Percentiles rank a stretch among this genome's conserved stretches.
These are phyloP conservation scores for Trichoderma guizhouense DNA, from an alignment of 2,329 filamentous ascomycete species.

Conservation along the genomic window DNA sequence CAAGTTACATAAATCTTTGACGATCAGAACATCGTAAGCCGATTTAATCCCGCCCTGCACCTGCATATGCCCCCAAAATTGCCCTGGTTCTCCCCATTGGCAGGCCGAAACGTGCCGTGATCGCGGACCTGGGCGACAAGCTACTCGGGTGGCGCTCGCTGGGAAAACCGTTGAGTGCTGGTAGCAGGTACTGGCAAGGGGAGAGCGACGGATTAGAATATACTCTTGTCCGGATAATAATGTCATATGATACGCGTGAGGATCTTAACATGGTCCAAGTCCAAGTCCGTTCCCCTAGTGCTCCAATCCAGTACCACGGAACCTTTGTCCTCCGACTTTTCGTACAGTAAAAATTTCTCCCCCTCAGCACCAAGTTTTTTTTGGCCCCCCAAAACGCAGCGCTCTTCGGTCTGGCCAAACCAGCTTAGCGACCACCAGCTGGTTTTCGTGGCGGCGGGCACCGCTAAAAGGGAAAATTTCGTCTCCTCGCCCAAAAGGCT, in stretches of 20 bases:
- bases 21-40: not conserved
- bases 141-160: not conserved
- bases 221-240: not conserved
- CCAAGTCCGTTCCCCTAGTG: not conserved
- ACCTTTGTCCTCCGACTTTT: not conserved
- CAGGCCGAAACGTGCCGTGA: not conserved
- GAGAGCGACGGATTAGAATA: not conserved
- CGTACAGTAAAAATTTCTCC: not conserved
- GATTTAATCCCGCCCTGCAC: not conserved
- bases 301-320: not conserved
- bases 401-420: not conserved
- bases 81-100: not conserved
- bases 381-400: not conserved
- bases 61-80: not conserved
- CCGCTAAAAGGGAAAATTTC: slow-evolving; percentile 9
- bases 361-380: not conserved
- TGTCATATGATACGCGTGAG: accelerated
- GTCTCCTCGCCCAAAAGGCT: not conserved
- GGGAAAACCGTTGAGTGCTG: not conserved
- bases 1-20: not conserved
- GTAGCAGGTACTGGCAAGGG: not conserved
- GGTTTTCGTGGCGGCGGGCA: slow-evolving; percentile 11
- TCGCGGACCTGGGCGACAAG: not conserved
- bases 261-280: not conserved
- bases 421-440: slow-evolving; percentile 12